phyloP scores from a whole-genome alignment of 768 basidiomycete genomes.

The Suillus subalutaceus region DNA sequence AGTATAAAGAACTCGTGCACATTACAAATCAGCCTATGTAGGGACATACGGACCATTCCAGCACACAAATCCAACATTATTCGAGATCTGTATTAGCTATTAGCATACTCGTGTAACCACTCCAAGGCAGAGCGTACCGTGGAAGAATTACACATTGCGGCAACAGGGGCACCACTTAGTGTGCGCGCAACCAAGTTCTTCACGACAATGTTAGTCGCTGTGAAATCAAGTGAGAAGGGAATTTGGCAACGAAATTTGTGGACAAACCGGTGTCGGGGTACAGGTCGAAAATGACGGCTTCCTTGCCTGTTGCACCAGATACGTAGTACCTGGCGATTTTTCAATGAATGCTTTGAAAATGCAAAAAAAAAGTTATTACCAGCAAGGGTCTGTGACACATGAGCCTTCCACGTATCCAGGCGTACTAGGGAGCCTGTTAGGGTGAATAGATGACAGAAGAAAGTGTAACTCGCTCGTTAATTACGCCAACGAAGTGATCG shows the following conservation, averaged over 20 bases:
- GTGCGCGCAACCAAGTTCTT: slow-evolving; percentile 51
- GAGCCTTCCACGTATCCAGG: slow-evolving; percentile 57
- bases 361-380: slow-evolving; percentile 33
- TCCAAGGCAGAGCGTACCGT: slow-evolving; percentile 36
- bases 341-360: not conserved
- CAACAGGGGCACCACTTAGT: slow-evolving; percentile 43
- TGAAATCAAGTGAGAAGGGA: not conserved
- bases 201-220: slow-evolving; percentile 52
- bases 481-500: slow-evolving; percentile 53
- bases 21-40: slow-evolving; percentile 34
- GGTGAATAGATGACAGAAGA: not conserved
- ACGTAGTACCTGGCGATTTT: slow-evolving; percentile 40
- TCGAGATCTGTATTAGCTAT: slow-evolving; percentile 37
- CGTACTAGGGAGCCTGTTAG: slow-evolving; percentile 21
- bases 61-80: slow-evolving; percentile 54
- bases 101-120: not conserved
- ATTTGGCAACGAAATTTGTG: not conserved
- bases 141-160: slow-evolving; percentile 57
- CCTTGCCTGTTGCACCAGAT: slow-evolving; percentile 55
- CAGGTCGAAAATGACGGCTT: slow-evolving; percentile 61
- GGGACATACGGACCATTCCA: slow-evolving; percentile 48
- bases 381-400: slow-evolving; percentile 62
- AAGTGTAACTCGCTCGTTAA: slow-evolving; percentile 43
- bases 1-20: not conserved
- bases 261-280: slow-evolving; percentile 56